Percentiles rank a stretch among this genome's conserved stretches.
These are phyloP conservation scores for Fragosphaeria purpurea DNA, from an alignment of 2,329 filamentous ascomycete species.

Conservation along the genomic window DNA sequence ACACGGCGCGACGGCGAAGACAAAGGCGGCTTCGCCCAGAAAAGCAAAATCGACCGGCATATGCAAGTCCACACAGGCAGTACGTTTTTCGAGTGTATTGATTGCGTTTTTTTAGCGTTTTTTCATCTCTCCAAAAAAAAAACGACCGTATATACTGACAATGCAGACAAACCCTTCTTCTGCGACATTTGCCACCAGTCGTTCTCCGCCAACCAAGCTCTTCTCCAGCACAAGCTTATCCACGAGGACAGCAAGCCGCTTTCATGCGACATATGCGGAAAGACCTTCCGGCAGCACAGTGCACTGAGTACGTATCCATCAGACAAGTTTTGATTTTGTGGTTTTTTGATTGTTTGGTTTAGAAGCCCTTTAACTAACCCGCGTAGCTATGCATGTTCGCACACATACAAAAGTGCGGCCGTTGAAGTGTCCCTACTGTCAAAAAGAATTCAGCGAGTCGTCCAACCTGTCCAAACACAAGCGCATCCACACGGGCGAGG, in stretches of 20 bases:
- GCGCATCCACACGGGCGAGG: slow-evolving; percentile 47
- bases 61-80: slow-evolving; percentile 56
- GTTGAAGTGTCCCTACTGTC: slow-evolving; percentile 47
- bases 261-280: slow-evolving; percentile 45
- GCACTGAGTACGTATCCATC: slow-evolving; percentile 44
- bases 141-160: background rate
- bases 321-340: background rate
- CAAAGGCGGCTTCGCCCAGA: slow-evolving; percentile 43
- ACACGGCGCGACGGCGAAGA: slow-evolving; percentile 31
- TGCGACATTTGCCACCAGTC: slow-evolving; percentile 45
- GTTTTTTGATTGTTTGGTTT: background rate
- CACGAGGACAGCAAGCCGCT: slow-evolving; percentile 58
- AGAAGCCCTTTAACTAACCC: background rate
- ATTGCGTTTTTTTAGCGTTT: background rate
- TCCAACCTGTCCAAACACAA: slow-evolving; percentile 58
- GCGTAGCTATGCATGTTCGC: slow-evolving; percentile 53
- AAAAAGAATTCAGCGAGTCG: slow-evolving; percentile 52
- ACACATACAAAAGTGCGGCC: slow-evolving; percentile 58
- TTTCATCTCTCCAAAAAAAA: background rate
- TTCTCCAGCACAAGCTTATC: slow-evolving; percentile 56
- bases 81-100: slow-evolving; percentile 26
- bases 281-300: slow-evolving; percentile 57
- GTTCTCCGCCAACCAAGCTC: slow-evolving; percentile 57
- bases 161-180: slow-evolving; percentile 46
- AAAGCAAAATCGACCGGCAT: slow-evolving; percentile 55